Evolutionary conservation across 805 yeast species (phyloP).

Genomic region (Yamadazyma sp.): DNA sequence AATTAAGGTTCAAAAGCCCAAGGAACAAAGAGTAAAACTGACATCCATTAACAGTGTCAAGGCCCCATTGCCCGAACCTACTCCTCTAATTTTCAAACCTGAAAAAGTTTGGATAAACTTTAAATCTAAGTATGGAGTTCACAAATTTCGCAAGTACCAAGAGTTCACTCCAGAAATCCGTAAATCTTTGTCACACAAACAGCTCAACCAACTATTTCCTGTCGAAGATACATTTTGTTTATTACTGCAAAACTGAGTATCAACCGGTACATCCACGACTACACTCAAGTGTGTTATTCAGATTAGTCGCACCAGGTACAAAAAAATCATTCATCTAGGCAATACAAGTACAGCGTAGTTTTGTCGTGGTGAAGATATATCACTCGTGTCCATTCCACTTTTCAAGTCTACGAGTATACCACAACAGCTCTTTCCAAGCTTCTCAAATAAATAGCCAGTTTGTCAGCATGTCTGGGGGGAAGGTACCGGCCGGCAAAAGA

Average conservation of each 20-base stretch:
- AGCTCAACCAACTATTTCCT: conserved; percentile 11
- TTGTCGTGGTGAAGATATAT: neutral
- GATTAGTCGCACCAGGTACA: neutral
- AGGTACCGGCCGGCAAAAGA: too few species aligned
- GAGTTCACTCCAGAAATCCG: conserved; percentile 10
- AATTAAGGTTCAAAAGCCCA: too few species aligned
- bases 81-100: neutral
- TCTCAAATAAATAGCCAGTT: too few species aligned
- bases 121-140: conserved; percentile 8
- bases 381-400: too few species aligned
- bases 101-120: neutral
- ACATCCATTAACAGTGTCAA: too few species aligned
- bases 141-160: conserved; percentile 9
- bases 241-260: conserved; percentile 5
- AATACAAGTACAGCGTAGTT: conserved; percentile 3
- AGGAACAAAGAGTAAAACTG: too few species aligned
- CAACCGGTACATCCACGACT: neutral
- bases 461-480: too few species aligned
- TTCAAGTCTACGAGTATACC: too few species aligned
- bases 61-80: too few species aligned
- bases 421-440: too few species aligned
- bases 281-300: neutral
- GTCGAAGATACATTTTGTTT: conserved; percentile 3
- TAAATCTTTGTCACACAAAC: conserved; percentile 10
- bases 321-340: too few species aligned